Evolutionary conservation across 1,139 yeast species (phyloP).

Genomic region (Lodderomyces metapsilosis): DNA sequence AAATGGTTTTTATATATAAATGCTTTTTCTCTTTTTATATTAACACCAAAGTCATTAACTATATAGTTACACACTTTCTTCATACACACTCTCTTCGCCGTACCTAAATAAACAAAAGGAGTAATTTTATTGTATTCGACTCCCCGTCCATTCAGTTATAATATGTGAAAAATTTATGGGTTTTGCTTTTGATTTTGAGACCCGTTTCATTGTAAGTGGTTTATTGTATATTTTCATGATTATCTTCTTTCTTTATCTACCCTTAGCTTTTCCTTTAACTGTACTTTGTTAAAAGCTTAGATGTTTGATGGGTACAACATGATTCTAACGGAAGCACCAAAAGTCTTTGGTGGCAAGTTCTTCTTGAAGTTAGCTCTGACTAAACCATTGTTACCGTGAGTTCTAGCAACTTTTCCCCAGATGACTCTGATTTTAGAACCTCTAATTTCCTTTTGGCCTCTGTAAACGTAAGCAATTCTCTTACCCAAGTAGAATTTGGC

Average conservation of each 20-base stretch:
- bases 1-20: constrained; percentile 3
- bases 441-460: constrained; percentile 96
- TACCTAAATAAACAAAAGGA: background rate
- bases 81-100: background rate
- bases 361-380: constrained; percentile 99
- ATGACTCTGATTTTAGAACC: constrained; percentile 99
- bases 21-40: constrained; percentile 9
- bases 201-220: background rate
- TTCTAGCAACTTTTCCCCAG: constrained; percentile 98
- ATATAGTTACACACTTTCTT: constrained; percentile 10
- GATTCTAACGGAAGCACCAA: constrained; percentile 99
- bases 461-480: constrained; percentile 99
- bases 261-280: too few relatives aligned
- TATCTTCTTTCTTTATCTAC: too few relatives aligned
- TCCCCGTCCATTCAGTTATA: background rate
- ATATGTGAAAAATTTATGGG: constrained; percentile 1
- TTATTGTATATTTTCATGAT: background rate
- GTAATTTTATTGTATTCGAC: background rate
- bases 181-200: constrained; percentile 3
- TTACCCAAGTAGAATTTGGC: constrained; percentile 99
- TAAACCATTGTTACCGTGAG: constrained; percentile 98
- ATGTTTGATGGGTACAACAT: constrained; percentile 99
- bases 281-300: constrained; percentile 45
- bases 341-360: constrained; percentile 99
- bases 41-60: constrained; percentile 11